Base-by-base conservation (phyloP, 2,329 filamentous ascomycete genomes). In the Neurospora sp. region DNA sequence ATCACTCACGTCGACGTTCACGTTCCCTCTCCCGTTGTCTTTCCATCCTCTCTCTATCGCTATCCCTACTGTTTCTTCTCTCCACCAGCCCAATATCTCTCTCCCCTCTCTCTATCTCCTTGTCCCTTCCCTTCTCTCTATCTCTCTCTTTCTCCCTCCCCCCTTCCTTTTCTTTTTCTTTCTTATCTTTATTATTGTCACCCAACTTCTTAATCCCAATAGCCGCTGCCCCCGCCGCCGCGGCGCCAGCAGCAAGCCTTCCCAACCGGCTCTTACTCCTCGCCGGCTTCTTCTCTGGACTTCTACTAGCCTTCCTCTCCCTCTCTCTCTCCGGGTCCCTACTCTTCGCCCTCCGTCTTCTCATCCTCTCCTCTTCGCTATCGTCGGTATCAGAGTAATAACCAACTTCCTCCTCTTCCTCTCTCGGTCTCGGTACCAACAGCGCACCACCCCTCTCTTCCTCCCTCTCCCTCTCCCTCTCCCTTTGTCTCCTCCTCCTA, bases 161-260 rank as follows among this genome's bases (percentile, higher is more conserved):
- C 76, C 76, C 72, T 71, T 73, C 75, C 76, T 76, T 72, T 71
- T 73, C 69, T 66, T 73, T 71, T 73, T 74, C 68, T 69, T 74
- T 72, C 52, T 76, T 76, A 72, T 68, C 79, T 72, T 77, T 76
- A 77, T 81, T 79, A 69, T 77, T 79, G 75, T 87, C 84, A 71
- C 84, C 82, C 72, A 85, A 87, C 75, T 88, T 86, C 76, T 89
- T 89, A 70, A 90, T 82, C 0, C 88, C 87, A 70, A 90, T 84
- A 5, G 87, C 88, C 0, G 88, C 87, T 5, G 88, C 88, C 8
- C 86, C 87, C 3, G 84, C 84, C 5, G 82, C 84, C n/a, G 84
- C 80, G 5, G 84, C 84, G 1, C 84, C 87, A 3, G 83, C 83
- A 17, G 87, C 86, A 74, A 88, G 80, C 68, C 89, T 81, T 62